Evolutionary conservation across 352 stramenopile species (phyloP).

Genomic region (Halophytophthora batemanensis): DNA sequence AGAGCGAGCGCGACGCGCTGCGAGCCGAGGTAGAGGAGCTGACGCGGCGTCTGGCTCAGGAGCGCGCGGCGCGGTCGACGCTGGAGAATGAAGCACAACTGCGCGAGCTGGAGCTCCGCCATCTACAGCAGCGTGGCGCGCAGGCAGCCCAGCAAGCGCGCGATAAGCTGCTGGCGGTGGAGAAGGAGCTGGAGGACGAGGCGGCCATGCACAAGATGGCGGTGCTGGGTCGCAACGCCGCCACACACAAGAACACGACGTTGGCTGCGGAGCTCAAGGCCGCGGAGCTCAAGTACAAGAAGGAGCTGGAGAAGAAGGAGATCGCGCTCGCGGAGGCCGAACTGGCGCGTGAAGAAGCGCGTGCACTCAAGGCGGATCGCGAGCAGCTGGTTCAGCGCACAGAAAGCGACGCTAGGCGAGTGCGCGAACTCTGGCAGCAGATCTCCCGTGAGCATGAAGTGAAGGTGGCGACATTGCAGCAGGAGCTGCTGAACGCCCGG

Average conservation of each 20-base stretch:
- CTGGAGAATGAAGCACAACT: conserved; percentile 62
- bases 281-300: conserved; percentile 56
- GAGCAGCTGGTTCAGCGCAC: conserved; percentile 65
- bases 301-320: conserved; percentile 66
- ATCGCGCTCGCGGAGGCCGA: conserved; percentile 45
- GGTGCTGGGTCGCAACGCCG: conserved; percentile 45
- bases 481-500: conserved; percentile 37
- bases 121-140: conserved; percentile 56
- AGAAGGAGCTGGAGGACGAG: conserved; percentile 68
- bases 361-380: conserved; percentile 37
- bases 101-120: conserved; percentile 64
- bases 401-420: conserved; percentile 63
- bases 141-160: conserved; percentile 47
- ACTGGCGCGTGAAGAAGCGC: conserved; percentile 43
- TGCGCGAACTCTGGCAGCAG: conserved; percentile 78
- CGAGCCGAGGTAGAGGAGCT: conserved; percentile 48
- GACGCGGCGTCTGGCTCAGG: conserved; percentile 37
- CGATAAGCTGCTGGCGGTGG: conserved; percentile 42
- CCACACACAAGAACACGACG: conserved; percentile 49
- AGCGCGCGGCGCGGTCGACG: conserved; percentile 29
- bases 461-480: conserved; percentile 39
- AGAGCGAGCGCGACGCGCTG: conserved; percentile 60
- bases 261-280: conserved; percentile 47
- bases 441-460: conserved; percentile 67
- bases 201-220: conserved; percentile 45